A percentile compares a stretch with the other conserved stretches of the same genome.
These are phyloP conservation scores for Pleurotus tuoliensis DNA, from an alignment of 768 basidiomycete genomes.

Conservation along the genomic window DNA sequence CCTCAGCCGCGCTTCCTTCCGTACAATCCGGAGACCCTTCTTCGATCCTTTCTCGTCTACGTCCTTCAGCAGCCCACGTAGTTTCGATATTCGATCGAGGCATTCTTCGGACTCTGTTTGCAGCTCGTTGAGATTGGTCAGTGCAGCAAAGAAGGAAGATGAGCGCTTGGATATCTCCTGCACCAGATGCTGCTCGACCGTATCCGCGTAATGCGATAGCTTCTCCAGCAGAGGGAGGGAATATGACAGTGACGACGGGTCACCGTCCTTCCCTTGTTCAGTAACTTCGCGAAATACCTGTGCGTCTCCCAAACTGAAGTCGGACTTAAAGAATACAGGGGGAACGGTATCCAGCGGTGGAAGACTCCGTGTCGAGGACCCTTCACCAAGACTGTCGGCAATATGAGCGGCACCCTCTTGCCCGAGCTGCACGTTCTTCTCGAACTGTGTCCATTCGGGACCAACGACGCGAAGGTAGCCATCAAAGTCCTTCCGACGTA, in stretches of 20 bases:
- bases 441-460: constrained; percentile 76
- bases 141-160: constrained; percentile 92
- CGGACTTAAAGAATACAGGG: constrained; percentile 68
- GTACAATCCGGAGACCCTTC: constrained; percentile 73
- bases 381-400: neutral
- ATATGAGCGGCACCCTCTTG: constrained; percentile 36
- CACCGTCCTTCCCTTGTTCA: constrained; percentile 44
- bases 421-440: constrained; percentile 39
- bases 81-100: constrained; percentile 65
- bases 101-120: constrained; percentile 87
- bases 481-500: constrained; percentile 81
- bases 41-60: constrained; percentile 77
- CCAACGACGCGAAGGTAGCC: constrained; percentile 68
- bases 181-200: constrained; percentile 91
- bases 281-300: constrained; percentile 75
- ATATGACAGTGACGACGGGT: constrained; percentile 62
- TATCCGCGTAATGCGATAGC: constrained; percentile 89
- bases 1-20: constrained; percentile 55
- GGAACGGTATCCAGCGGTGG: constrained; percentile 79
- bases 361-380: constrained; percentile 37
- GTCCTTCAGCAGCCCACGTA: constrained; percentile 68
- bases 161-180: constrained; percentile 89
- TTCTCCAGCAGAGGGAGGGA: constrained; percentile 79
- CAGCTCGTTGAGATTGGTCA: constrained; percentile 90
- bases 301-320: constrained; percentile 82